Base-by-base conservation (phyloP, 2,329 filamentous ascomycete genomes). In the Bipolaris gigantea region DNA sequence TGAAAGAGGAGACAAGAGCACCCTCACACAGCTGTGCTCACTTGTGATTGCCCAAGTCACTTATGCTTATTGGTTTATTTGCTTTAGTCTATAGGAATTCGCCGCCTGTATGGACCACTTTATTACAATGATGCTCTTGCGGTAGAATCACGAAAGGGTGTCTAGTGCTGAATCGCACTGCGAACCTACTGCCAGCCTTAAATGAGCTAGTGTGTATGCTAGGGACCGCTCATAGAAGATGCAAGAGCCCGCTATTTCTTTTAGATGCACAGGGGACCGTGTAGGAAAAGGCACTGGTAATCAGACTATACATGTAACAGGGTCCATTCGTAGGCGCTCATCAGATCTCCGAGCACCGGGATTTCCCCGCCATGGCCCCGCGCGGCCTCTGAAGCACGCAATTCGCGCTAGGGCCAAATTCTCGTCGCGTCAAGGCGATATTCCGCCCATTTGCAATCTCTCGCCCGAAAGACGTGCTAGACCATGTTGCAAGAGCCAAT, bases 391-490 rank as follows among this genome's bases (percentile, higher is more conserved):
- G 48, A 55, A 66, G 54, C 56, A 62, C 65, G 65, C 60, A 59
- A 64, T 72, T 57, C 42, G 57, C 67, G 63, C 69, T 71, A 71
- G 57, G 39, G 50, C 48, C 55, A 56, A 60, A 62, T 66, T 69
- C 58, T 64, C 59, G 64, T 58, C 51, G 57, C 60, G 53, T 62
- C 60, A 55, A 60, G 59, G 64, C 64, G 60, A 63, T 53, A 56
- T 57, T 61, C 61, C 60, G 65, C 57, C 9, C 57, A 62, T 62
- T 56, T 55, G 55, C 55, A 57, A 55, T 64, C 59, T 66, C 59
- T 65, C 65, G 63, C 65, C 63, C 63, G 62, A 65, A 35, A 48
- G 50, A 58, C 48, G 46, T 53, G 46, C 49, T 50, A 27, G 27
- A 53, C 53, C 43, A 58, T 41, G 54, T 36, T 9, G n/a, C 48